Base-by-base conservation (phyloP, 2,329 filamentous ascomycete species). In the Neonectria hederae region DNA sequence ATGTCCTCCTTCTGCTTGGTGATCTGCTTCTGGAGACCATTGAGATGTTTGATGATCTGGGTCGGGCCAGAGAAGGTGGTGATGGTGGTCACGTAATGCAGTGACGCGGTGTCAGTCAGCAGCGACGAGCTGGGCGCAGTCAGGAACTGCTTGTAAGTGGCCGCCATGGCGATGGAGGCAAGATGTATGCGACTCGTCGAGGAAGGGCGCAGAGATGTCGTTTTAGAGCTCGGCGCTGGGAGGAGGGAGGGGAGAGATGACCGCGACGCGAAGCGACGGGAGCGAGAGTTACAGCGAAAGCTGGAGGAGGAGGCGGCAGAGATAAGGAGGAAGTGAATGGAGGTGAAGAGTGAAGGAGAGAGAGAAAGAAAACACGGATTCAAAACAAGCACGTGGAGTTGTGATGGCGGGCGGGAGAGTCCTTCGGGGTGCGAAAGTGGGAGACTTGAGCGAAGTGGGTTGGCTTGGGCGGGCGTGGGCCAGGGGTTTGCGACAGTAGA, bases 61-160 rank as follows among this genome's bases (percentile, higher is more conserved):
- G 89, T 85, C 51, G 91, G 80, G 71, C 92, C 89, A 66, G 86
- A 84, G 76, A 97, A 84, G 68, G 88, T 88, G 35, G 90, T 93
- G 13, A 94, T 90, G 8, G 95, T 97, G 60, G 94, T 93, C 78
- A 98, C 90, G 83, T 98, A 99, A 83, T 95, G 89, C 71, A 94
- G 82, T 48, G 90, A 87, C 63, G 90, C 90, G 78, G 90, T 85
- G 58, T 86, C 81, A 38, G 89, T 84, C 74, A 95, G 83, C 61
- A 87, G 81, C 60, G 87, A 86, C 59, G 88, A 81, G 79, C 82
- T 89, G 67, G 91, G 91, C 67, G 87, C 83, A 75, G 86, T 84
- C 60, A 94, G 84, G 78, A 94, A 94, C 81, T 88, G 87, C 83
- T 89, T 86, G 83, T 95, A 95, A 65, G 85, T 76, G 71, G 80